A percentile compares a stretch with the other conserved stretches of the same genome.
phyloP scores from a whole-genome alignment of 805 yeast genomes.

The Candida golubevii region DNA sequence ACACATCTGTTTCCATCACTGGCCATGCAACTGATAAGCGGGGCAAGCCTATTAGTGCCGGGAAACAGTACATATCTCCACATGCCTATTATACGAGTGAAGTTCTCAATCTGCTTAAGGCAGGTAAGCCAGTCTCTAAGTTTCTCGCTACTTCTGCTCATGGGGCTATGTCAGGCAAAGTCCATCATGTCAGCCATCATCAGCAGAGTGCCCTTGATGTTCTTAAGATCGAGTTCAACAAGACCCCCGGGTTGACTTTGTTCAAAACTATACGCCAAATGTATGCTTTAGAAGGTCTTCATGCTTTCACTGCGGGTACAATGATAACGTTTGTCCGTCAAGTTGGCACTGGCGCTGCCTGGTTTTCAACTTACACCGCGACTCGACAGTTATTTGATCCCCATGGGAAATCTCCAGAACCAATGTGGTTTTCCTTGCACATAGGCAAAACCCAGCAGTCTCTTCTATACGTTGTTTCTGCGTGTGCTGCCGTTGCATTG shows the following conservation, averaged over 20 bases:
- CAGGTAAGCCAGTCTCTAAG: slow-evolving; percentile 19
- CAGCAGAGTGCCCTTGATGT: slow-evolving; percentile 9
- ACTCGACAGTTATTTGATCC: slow-evolving; percentile 69
- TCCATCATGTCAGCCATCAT: slow-evolving; percentile 11
- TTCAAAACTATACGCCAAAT: slow-evolving; percentile 58
- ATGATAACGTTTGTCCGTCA: slow-evolving; percentile 81
- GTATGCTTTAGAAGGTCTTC: slow-evolving; percentile 63
- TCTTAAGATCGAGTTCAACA: slow-evolving; percentile 34
- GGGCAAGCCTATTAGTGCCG: slow-evolving; percentile 23
- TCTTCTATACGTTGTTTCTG: slow-evolving; percentile 56
- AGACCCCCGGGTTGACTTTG: slow-evolving; percentile 52
- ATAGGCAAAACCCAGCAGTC: slow-evolving; percentile 37
- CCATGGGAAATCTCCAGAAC: slow-evolving; percentile 26
- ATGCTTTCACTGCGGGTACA: slow-evolving; percentile 80
- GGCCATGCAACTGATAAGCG: slow-evolving; percentile 22
- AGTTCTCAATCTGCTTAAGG: slow-evolving; percentile 24
- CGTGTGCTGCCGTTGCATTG: slow-evolving; percentile 65
- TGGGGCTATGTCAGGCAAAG: slow-evolving; percentile 1
- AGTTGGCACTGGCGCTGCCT: slow-evolving; percentile 68
- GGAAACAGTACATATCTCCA: slow-evolving; percentile 37
- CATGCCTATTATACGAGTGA: slow-evolving; percentile 40
- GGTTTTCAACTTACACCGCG: slow-evolving; percentile 79
- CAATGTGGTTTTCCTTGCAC: slow-evolving; percentile 44
- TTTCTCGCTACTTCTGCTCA: slow-evolving; percentile 17
- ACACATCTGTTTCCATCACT: slow-evolving; percentile 23